Evolutionary conservation across 768 basidiomycete genomes (phyloP).

Genomic region (Phaffia australis): DNA sequence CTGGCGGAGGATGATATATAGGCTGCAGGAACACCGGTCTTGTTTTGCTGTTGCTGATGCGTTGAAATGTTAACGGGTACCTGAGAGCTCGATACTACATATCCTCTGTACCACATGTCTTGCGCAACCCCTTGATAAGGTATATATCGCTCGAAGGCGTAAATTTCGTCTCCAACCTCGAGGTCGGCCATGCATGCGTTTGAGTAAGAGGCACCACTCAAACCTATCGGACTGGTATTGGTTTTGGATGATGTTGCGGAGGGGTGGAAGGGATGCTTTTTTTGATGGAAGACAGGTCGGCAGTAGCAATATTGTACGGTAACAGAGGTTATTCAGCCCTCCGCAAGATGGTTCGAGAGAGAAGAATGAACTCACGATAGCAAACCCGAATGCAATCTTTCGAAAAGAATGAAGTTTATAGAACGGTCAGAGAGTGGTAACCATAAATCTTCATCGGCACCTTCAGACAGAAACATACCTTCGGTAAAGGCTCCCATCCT

Average conservation of each 20-base stretch:
- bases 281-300: not conserved
- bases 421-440: not conserved
- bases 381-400: constrained; percentile 13
- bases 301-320: not conserved
- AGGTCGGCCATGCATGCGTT: constrained; percentile 41
- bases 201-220: not conserved
- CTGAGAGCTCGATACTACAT: constrained; percentile 38
- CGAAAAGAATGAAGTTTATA: not conserved
- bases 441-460: not conserved
- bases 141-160: constrained; percentile 70
- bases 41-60: not conserved
- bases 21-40: not conserved
- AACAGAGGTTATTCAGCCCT: not conserved
- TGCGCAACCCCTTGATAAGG: constrained; percentile 33
- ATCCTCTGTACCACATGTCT: constrained; percentile 91
- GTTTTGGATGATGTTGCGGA: not conserved
- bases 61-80: not conserved
- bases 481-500: constrained; percentile 21
- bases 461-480: constrained; percentile 6
- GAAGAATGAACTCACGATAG: not conserved
- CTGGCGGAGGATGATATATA: constrained; percentile 10
- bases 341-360: not conserved
- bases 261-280: constrained; percentile 13
- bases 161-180: constrained; percentile 92
- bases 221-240: not conserved